Evolutionary conservation across 2,329 filamentous ascomycete species (phyloP).

Genomic region (Dothistroma septosporum): DNA sequence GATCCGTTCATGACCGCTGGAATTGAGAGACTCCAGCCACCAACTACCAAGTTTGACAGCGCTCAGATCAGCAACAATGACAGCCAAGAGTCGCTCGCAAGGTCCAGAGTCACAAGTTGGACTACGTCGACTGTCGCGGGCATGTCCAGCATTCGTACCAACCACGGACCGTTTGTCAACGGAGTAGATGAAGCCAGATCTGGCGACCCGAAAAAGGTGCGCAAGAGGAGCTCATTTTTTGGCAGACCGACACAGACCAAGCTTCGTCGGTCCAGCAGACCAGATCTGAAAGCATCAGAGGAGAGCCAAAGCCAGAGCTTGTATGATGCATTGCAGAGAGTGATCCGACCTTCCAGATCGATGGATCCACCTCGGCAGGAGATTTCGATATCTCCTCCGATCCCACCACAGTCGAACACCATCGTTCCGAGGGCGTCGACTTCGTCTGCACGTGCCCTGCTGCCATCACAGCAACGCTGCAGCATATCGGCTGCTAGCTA

Average conservation of each 20-base stretch:
- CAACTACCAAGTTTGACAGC: not conserved
- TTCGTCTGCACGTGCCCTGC: slow-evolving; percentile 9
- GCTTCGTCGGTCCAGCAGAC: slow-evolving; percentile 29
- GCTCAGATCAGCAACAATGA: slow-evolving; percentile 44
- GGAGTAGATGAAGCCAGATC: slow-evolving; percentile 1
- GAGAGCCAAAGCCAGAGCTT: slow-evolving; percentile 53
- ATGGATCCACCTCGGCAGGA: slow-evolving; percentile 5
- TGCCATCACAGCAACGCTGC: slow-evolving; percentile 22
- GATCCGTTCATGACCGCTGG: slow-evolving; percentile 23
- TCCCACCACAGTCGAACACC: not conserved
- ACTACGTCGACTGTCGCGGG: slow-evolving; percentile 59
- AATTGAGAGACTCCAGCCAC: slow-evolving; percentile 5
- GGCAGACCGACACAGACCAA: slow-evolving; percentile 28
- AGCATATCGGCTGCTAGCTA: slow-evolving; percentile 5
- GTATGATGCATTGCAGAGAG: slow-evolving; percentile 55
- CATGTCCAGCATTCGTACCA: slow-evolving; percentile 47
- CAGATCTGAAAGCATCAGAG: slow-evolving; percentile 34
- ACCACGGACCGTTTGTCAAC: slow-evolving; percentile 11
- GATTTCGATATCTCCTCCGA: slow-evolving; percentile 7
- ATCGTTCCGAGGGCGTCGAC: not conserved
- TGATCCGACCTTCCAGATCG: slow-evolving; percentile 43
- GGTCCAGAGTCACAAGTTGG: slow-evolving; percentile 70
- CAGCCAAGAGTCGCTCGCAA: slow-evolving; percentile 46
- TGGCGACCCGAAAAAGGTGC: slow-evolving; percentile 19
- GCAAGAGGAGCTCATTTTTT: slow-evolving; percentile 32